Conservation (phyloP, 257 asterid species). For the Salvia splendens region DNA sequence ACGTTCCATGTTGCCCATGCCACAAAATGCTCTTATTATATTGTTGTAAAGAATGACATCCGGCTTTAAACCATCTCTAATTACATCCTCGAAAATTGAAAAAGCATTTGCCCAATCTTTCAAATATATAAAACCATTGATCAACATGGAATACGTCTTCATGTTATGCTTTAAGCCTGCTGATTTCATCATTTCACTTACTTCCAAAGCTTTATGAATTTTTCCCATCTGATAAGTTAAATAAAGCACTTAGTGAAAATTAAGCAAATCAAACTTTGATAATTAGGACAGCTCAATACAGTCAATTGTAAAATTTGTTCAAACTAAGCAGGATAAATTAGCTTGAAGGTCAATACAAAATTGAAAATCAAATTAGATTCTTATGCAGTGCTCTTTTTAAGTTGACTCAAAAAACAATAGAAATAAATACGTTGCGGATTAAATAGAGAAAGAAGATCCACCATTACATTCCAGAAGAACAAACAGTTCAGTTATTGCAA, state of each 20-base stretch:
- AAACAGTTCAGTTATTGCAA: conserved; percentile 11
- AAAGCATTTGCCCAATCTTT: conserved; percentile 98
- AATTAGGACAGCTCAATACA: conserved; percentile 8
- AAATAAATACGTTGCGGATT: neutral
- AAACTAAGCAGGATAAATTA: neutral
- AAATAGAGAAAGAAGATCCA: neutral
- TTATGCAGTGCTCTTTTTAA: neutral
- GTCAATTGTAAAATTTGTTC: neutral
- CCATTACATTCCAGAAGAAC: conserved; percentile 17
- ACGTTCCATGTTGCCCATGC: conserved; percentile 92
- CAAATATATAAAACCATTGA: conserved; percentile 80
- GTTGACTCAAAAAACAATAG: neutral
- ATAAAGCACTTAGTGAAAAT: conserved; percentile 17
- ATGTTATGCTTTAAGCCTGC: conserved; percentile 80
- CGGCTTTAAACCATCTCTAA: conserved; percentile 79
- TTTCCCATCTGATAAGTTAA: conserved; percentile 58
- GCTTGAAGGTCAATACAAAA: too few relatives aligned
- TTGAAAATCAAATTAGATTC: neutral
- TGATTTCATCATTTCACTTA: conserved; percentile 71
- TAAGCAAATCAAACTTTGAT: conserved; percentile 16
- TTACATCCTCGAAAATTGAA: conserved; percentile 86
- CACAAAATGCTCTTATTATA: conserved; percentile 86
- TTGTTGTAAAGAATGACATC: conserved; percentile 88
- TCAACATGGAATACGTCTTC: conserved; percentile 96
- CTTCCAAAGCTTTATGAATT: conserved; percentile 84